Evolutionary conservation across 305 asterid species (phyloP).

Genomic region (Andrographis paniculata): DNA sequence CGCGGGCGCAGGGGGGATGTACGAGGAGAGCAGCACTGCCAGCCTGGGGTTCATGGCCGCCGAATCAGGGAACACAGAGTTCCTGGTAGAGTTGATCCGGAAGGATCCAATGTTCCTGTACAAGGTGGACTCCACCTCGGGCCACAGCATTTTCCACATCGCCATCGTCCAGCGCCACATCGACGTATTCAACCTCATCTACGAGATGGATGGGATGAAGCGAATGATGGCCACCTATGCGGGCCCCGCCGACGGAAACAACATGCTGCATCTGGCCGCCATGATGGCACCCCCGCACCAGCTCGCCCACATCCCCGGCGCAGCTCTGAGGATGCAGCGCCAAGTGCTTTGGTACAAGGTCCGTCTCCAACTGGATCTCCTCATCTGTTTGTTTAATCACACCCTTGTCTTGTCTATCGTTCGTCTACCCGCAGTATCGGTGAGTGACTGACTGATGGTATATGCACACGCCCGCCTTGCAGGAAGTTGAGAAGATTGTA

Average conservation of each 20-base stretch:
- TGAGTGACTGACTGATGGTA: too few species aligned
- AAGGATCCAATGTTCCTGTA: slow-evolving; percentile 22
- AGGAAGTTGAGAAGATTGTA: slow-evolving; percentile 34
- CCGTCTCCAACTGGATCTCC: too few species aligned
- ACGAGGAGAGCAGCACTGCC: background rate
- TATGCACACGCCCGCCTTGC: too few species aligned
- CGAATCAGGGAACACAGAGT: slow-evolving; percentile 23
- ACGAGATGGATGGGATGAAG: slow-evolving; percentile 20
- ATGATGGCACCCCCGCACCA: slow-evolving; percentile 22
- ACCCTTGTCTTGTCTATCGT: too few species aligned
- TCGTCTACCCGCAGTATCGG: too few species aligned
- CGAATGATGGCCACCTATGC: slow-evolving; percentile 17
- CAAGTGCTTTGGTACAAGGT: slow-evolving; percentile 37
- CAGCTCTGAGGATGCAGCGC: slow-evolving; percentile 35
- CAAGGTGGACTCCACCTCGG: slow-evolving; percentile 13
- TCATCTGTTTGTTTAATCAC: too few species aligned
- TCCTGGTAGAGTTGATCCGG: slow-evolving; percentile 23
- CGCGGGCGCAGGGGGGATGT: background rate
- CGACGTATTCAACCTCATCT: slow-evolving; percentile 25
- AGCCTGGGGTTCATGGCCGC: slow-evolving; percentile 20
- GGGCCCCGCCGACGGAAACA: slow-evolving; percentile 21
- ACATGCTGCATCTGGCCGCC: slow-evolving; percentile 30
- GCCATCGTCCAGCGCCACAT: slow-evolving; percentile 26
- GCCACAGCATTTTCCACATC: slow-evolving; percentile 30
- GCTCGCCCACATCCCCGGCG: slow-evolving; percentile 25